Percentiles rank a stretch among this genome's conserved stretches.
Conservation (phyloP, 805 yeast species). For the Zygosaccharomyces bisporus region DNA sequence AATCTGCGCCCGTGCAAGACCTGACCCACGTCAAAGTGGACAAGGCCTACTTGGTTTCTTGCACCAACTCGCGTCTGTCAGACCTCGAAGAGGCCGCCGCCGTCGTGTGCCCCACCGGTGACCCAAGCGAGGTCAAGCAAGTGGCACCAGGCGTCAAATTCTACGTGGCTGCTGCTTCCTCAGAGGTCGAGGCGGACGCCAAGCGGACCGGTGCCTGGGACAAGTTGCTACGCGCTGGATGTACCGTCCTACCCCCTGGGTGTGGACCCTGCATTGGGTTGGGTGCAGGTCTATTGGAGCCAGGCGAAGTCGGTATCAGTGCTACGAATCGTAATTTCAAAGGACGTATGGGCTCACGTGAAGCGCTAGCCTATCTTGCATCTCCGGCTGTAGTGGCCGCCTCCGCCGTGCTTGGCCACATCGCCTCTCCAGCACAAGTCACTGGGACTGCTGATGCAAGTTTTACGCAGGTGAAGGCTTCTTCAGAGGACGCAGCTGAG, state of each 20-base stretch:
- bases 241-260: slow-evolving; percentile 93
- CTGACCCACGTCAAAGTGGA: slow-evolving; percentile 71
- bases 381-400: slow-evolving; percentile 99
- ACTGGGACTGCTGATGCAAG: slow-evolving; percentile 53
- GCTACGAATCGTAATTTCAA: slow-evolving; percentile 98
- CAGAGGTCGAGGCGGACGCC: slow-evolving; percentile 89
- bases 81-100: slow-evolving; percentile 95
- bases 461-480: slow-evolving; percentile 45
- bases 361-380: slow-evolving; percentile 92
- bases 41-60: slow-evolving; percentile 96
- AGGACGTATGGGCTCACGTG: slow-evolving; percentile 98
- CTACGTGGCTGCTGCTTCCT: slow-evolving; percentile 96
- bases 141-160: slow-evolving; percentile 89
- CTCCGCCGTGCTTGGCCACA: slow-evolving; percentile 90
- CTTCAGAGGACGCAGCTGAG: slow-evolving; percentile 8
- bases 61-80: slow-evolving; percentile 91
- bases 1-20: slow-evolving; percentile 73
- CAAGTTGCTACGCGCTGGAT: slow-evolving; percentile 84
- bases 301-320: slow-evolving; percentile 96
- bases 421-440: slow-evolving; percentile 88
- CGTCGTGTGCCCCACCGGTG: slow-evolving; percentile 50
- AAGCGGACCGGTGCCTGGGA: slow-evolving; percentile 92
- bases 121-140: slow-evolving; percentile 44
- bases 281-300: slow-evolving; percentile 89
- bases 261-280: slow-evolving; percentile 99